These are phyloP conservation scores for Talaromyces nanjingensis DNA, from an alignment of 495 filamentous ascomycete genomes.

Conservation along the genomic window DNA sequence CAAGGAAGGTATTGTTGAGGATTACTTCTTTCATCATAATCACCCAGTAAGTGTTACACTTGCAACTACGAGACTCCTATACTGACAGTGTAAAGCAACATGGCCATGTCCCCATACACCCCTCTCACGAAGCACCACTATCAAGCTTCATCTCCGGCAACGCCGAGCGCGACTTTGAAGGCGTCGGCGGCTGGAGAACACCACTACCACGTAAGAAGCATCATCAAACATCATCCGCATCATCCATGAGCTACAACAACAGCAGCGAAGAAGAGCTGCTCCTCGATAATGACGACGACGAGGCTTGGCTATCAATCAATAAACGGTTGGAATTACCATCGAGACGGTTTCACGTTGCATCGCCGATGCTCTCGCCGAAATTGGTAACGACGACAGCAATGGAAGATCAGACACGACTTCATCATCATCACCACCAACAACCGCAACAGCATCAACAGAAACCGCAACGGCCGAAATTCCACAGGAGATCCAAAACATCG, in stretches of 20 bases:
- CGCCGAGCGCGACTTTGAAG: constrained; percentile 69
- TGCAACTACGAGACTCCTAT: not conserved
- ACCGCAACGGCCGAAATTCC: constrained; percentile 5
- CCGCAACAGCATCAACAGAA: not conserved
- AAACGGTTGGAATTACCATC: constrained; percentile 62
- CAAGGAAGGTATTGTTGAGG: not conserved
- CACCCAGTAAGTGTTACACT: constrained; percentile 6
- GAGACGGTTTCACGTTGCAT: constrained; percentile 21
- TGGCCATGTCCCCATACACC: constrained; percentile 11
- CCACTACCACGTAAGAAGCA: constrained; percentile 16
- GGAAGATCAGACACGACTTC: not conserved
- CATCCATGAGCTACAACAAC: constrained; percentile 14
- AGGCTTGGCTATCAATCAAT: constrained; percentile 68
- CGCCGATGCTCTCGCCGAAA: constrained; percentile 3
- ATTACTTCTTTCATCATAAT: constrained; percentile 12
- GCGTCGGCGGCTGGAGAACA: constrained; percentile 72
- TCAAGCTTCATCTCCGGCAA: constrained; percentile 30
- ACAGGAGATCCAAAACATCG: constrained; percentile 9
- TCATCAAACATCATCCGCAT: constrained; percentile 36
- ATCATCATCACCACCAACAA: not conserved
- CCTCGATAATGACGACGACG: constrained; percentile 58
- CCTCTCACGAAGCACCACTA: constrained; percentile 14
- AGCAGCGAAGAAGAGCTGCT: constrained; percentile 13
- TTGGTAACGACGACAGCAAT: not conserved
- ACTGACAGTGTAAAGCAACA: constrained; percentile 11